A percentile compares a stretch with the other conserved stretches of the same genome.
Conservation (phyloP, 192 early-diverging fungal species). For the Funneliformis geosporum region DNA sequence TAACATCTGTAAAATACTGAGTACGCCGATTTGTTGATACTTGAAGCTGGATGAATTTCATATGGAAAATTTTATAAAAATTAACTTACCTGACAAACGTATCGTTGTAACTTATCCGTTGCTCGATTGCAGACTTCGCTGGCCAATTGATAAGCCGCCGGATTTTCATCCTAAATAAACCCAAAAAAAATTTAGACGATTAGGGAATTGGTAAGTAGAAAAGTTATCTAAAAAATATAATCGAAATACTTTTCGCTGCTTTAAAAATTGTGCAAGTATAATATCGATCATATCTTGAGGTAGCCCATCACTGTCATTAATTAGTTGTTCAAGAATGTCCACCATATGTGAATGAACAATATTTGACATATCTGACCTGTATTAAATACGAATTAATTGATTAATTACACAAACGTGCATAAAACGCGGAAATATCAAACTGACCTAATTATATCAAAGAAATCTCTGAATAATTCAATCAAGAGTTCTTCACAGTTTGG, state of each 20-base stretch:
- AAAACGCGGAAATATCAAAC: slow-evolving; percentile 16
- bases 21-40: background rate
- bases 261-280: slow-evolving; percentile 76
- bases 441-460: slow-evolving; percentile 71
- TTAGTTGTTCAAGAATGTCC: slow-evolving; percentile 79
- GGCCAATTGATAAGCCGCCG: slow-evolving; percentile 73
- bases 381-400: slow-evolving; percentile 11
- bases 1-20: slow-evolving; percentile 86
- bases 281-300: slow-evolving; percentile 83
- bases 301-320: slow-evolving; percentile 71
- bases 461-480: slow-evolving; percentile 64
- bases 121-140: slow-evolving; percentile 75
- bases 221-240: background rate
- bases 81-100: slow-evolving; percentile 74
- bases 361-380: slow-evolving; percentile 66
- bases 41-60: background rate
- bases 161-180: slow-evolving; percentile 56
- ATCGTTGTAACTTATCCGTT: slow-evolving; percentile 83
- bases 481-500: slow-evolving; percentile 76
- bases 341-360: slow-evolving; percentile 78
- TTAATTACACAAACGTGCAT: slow-evolving; percentile 2
- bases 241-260: slow-evolving; percentile 58
- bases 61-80: background rate
- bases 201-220: background rate
- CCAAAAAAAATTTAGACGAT: background rate